A percentile compares a stretch with the other conserved stretches of the same genome.
Evolutionary conservation across 2,329 filamentous ascomycete genomes (phyloP).

Genomic region (Phaeosphaeria sp.): DNA sequence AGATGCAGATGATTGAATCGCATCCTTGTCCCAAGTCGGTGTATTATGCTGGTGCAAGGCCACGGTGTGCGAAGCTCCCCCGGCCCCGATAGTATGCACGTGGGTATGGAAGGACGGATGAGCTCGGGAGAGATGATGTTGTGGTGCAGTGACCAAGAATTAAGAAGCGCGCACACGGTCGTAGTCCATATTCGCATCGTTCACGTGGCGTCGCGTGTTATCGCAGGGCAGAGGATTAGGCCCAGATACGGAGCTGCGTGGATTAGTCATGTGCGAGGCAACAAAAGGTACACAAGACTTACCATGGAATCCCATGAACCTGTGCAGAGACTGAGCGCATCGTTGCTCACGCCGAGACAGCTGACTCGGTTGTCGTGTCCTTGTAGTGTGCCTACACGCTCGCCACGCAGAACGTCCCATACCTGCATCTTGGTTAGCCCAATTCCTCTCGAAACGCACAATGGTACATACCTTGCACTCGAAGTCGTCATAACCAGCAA

Average conservation of each 20-base stretch:
- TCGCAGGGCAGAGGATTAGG: constrained; percentile 45
- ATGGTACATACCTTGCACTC: constrained; percentile 88
- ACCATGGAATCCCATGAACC: constrained; percentile 99
- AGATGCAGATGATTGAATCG: constrained; percentile 31
- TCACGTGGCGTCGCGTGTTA: constrained; percentile 35
- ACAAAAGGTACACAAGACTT: constrained; percentile 55
- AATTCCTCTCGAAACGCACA: constrained; percentile 45
- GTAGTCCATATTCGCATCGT: constrained; percentile 40
- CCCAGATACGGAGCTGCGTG: constrained; percentile 60
- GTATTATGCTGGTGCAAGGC: constrained; percentile 42
- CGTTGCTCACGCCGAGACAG: constrained; percentile 98
- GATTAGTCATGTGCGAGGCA: constrained; percentile 28
- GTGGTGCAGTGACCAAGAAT: constrained; percentile 31
- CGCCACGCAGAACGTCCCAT: constrained; percentile 95
- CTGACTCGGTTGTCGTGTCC: constrained; percentile 99
- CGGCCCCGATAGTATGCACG: constrained; percentile 24
- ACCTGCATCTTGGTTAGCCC: constrained; percentile 65
- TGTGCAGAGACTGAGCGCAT: constrained; percentile 98
- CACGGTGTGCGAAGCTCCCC: constrained; percentile 28
- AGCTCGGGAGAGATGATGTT: constrained; percentile 30
- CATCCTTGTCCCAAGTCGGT: constrained; percentile 36
- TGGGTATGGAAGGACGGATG: constrained; percentile 41
- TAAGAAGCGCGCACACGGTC: constrained; percentile 37
- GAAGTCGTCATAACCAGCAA: constrained; percentile 98
- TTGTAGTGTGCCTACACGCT: constrained; percentile 95